Evolutionary conservation across 2,329 filamentous ascomycete species (phyloP).

Genomic region (Botrytis fabae): DNA sequence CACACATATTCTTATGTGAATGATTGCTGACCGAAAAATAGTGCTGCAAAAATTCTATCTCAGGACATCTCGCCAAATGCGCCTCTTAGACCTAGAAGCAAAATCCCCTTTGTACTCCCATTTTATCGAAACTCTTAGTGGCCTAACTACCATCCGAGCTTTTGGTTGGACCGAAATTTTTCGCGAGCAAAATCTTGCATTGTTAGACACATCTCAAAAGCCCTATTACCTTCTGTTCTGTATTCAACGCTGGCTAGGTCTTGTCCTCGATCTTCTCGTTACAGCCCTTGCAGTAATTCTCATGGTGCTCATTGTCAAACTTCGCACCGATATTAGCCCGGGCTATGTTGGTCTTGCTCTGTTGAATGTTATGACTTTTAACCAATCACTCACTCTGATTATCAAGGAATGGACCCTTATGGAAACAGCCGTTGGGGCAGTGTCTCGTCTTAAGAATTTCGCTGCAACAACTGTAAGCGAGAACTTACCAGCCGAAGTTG

Average conservation of each 20-base stretch:
- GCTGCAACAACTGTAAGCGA: slow-evolving; percentile 27
- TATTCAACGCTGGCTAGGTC: slow-evolving; percentile 57
- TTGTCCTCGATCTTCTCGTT: slow-evolving; percentile 43
- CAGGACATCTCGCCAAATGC: slow-evolving; percentile 52
- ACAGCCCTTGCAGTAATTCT: slow-evolving; percentile 39
- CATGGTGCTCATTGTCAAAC: slow-evolving; percentile 41
- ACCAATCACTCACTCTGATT: slow-evolving; percentile 30
- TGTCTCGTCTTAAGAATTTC: slow-evolving; percentile 32
- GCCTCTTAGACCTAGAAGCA: slow-evolving; percentile 50
- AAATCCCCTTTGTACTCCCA: slow-evolving; percentile 50
- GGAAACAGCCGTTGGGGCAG: slow-evolving; percentile 37
- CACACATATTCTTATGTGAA: background rate
- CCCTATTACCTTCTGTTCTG: slow-evolving; percentile 59
- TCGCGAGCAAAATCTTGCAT: slow-evolving; percentile 43
- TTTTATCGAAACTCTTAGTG: slow-evolving; percentile 49
- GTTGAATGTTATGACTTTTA: slow-evolving; percentile 38
- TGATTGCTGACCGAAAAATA: background rate
- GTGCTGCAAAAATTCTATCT: slow-evolving; percentile 47
- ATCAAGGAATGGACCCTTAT: slow-evolving; percentile 36
- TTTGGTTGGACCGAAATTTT: slow-evolving; percentile 45
- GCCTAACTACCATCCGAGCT: slow-evolving; percentile 48
- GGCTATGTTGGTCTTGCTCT: slow-evolving; percentile 39
- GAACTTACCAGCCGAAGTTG: slow-evolving; percentile 27
- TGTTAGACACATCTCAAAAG: slow-evolving; percentile 56
- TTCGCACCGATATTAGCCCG: slow-evolving; percentile 35